phyloP scores from a whole-genome alignment of 2,329 filamentous ascomycete genomes.

The Cladorrhinum sp. region DNA sequence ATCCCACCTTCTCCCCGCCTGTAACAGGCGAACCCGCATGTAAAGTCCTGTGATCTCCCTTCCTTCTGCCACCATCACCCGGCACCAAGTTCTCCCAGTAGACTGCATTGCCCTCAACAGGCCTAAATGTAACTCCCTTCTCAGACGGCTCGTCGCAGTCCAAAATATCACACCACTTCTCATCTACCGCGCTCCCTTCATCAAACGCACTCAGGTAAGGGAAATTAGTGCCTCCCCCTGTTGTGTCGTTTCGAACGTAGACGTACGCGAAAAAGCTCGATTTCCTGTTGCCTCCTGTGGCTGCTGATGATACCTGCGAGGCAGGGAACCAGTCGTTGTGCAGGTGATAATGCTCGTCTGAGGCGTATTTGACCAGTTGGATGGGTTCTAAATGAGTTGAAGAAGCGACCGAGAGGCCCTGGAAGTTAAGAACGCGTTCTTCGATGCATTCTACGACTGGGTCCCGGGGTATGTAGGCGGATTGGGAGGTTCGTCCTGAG shows the following conservation, averaged over 20 bases:
- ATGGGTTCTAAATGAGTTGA: conserved; percentile 43
- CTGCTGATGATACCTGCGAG: conserved; percentile 35
- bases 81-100: conserved; percentile 50
- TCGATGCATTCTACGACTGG: conserved; percentile 46
- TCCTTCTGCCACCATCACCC: conserved; percentile 36
- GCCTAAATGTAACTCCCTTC: conserved; percentile 47
- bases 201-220: conserved; percentile 42
- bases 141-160: conserved; percentile 50
- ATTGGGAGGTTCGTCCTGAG: conserved; percentile 44
- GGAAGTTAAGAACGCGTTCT: conserved; percentile 44
- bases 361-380: conserved; percentile 47
- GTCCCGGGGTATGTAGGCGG: conserved; percentile 43
- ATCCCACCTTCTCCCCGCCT: conserved; percentile 46
- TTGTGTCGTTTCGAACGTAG: conserved; percentile 38
- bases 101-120: conserved; percentile 46
- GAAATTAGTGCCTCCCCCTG: conserved; percentile 50
- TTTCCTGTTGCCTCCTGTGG: conserved; percentile 43
- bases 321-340: conserved; percentile 52
- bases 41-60: conserved; percentile 41
- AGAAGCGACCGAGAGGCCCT: conserved; percentile 40
- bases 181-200: conserved; percentile 36
- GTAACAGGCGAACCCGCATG: conserved; percentile 48
- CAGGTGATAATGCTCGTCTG: conserved; percentile 46
- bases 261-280: conserved; percentile 50
- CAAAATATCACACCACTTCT: conserved; percentile 42